Evolutionary conservation across 225 moss, liverwort and hornwort species (phyloP), one percentile per base, ranked within the genome.

Genomic region (Takakia lepidozioides): DNA sequence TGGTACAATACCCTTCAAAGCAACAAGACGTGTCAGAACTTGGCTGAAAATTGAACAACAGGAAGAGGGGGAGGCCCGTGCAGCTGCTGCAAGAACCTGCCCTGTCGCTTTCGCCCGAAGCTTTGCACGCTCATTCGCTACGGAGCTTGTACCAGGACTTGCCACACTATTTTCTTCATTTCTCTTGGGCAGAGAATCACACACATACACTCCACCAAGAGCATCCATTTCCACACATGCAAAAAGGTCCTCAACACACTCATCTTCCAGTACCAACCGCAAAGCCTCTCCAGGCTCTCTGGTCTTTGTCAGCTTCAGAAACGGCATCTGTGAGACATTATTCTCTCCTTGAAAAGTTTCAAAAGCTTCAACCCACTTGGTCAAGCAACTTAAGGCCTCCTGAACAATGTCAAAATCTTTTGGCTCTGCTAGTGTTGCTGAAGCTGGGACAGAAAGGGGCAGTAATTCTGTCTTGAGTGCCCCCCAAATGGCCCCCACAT

Each of bases 401-500:
- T 74, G 66, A 46, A 58, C 66, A 46, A 79, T 36, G 47, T 81
- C 67, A 25, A 46, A 55, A 41, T 74, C 81, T 59, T 74, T 69
- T 17, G 58, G 52, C 48, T 80, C 74, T 45, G 38, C 24, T 19
- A 40, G 58, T 32, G 57, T 42, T 42, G 68, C 47, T 25, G 49
- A 64, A 40, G 55, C 58, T 44, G 52, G 56, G 18, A 70, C 51
- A 24, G 80, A 57, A 44, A 62, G 37, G 25, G 75, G 78, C 20
- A 81, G 41, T 49, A 86, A 67, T 63, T 86, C 84, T 45, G 47
- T 55, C 57, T 82, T 86, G 51, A 91, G 67, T 62, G 78, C 75
- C 25, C 52, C 46, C 86, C 86, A 86, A 36, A 91, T 76, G 69
- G 63, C 63, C 36, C 26, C 46, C 51, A 55, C 26, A 58, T 76